These are phyloP conservation scores for Filobasidium wieringae DNA, from an alignment of 768 basidiomycete species.

Conservation along the genomic window DNA sequence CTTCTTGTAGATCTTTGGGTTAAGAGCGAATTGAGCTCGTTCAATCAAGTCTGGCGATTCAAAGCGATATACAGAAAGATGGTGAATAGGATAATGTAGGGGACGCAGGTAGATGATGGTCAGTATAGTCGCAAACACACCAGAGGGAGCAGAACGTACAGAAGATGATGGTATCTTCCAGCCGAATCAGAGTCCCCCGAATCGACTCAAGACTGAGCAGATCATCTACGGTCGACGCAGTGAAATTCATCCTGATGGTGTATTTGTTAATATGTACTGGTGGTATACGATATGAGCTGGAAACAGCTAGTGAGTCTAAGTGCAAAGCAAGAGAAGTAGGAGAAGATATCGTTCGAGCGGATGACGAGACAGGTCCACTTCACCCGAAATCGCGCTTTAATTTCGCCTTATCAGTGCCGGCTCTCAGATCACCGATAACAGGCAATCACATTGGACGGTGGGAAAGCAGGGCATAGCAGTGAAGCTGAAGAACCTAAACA, in stretches of 20 bases:
- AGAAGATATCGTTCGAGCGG: too few species aligned
- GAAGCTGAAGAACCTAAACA: too few species aligned
- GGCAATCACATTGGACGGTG: too few species aligned
- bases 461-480: too few species aligned
- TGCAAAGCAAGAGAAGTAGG: too few species aligned
- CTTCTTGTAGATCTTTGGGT: slow-evolving; percentile 71
- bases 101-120: background rate
- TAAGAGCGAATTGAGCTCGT: slow-evolving; percentile 90
- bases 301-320: too few species aligned
- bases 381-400: too few species aligned
- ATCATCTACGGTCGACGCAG: slow-evolving; percentile 42
- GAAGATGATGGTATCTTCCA: slow-evolving; percentile 99
- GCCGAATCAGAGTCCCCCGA: slow-evolving; percentile 67
- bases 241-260: slow-evolving; percentile 32
- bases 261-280: background rate
- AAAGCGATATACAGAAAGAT: background rate
- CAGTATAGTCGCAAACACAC: too few species aligned
- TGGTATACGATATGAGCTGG: too few species aligned
- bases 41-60: slow-evolving; percentile 72
- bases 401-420: too few species aligned
- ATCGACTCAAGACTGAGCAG: slow-evolving; percentile 82
- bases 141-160: slow-evolving; percentile 40
- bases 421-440: too few species aligned
- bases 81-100: background rate
- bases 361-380: too few species aligned